Conservation (phyloP, 1,284 basidiomycete species). For the Boletus semigastroideus region DNA sequence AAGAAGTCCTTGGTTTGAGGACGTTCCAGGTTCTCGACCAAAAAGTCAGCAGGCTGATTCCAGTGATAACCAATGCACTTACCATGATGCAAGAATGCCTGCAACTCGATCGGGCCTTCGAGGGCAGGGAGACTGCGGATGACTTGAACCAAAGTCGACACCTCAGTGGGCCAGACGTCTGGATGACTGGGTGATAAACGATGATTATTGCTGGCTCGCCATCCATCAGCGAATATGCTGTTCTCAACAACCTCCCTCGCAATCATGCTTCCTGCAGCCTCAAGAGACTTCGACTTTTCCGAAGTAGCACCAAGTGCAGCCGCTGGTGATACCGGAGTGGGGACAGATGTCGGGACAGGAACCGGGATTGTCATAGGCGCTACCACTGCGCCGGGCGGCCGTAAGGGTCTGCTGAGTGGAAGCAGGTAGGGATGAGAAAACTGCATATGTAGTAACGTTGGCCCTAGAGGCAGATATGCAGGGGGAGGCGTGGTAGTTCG, state of each 20-base stretch:
- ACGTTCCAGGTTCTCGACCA: not conserved
- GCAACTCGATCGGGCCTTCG: constrained; percentile 29
- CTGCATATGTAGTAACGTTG: constrained; percentile 59
- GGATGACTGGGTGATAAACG: constrained; percentile 22
- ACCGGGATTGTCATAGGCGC: constrained; percentile 41
- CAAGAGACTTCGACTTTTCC: constrained; percentile 64
- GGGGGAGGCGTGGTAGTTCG: constrained; percentile 67
- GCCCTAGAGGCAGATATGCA: constrained; percentile 65
- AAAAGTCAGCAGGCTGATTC: constrained; percentile 1
- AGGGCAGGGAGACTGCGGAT: constrained; percentile 28
- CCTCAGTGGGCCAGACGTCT: constrained; percentile 57
- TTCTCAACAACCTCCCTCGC: constrained; percentile 70
- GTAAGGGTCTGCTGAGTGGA: constrained; percentile 55
- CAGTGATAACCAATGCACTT: constrained; percentile 8
- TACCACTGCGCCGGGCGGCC: constrained; percentile 52
- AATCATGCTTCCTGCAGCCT: constrained; percentile 58
- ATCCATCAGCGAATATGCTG: constrained; percentile 62
- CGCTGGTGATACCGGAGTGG: constrained; percentile 76
- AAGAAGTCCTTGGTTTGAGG: constrained; percentile 23
- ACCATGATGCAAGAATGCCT: constrained; percentile 42
- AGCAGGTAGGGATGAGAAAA: constrained; percentile 64
- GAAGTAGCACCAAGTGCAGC: constrained; percentile 57
- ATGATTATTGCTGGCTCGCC: constrained; percentile 46
- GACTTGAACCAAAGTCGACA: constrained; percentile 41
- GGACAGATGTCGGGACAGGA: constrained; percentile 55